These are phyloP conservation scores for Pleurotus platypus DNA, from an alignment of 768 basidiomycete genomes.

Conservation along the genomic window DNA sequence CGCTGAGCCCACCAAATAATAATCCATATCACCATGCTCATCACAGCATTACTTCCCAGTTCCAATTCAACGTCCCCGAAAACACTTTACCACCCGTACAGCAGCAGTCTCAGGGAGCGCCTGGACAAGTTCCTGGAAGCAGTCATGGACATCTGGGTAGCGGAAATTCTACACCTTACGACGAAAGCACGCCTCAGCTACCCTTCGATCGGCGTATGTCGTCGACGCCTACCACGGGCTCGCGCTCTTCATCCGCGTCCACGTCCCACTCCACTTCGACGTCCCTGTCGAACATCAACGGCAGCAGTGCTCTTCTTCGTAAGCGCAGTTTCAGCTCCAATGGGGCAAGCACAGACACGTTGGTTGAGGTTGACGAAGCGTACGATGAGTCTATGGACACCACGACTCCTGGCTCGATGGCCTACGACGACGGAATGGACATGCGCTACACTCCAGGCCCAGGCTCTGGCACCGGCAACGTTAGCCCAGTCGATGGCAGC, in stretches of 20 bases:
- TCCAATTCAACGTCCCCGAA: conserved; percentile 45
- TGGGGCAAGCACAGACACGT: conserved; percentile 21
- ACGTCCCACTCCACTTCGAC: conserved; percentile 44
- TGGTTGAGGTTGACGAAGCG: conserved; percentile 22
- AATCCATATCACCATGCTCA: conserved; percentile 34
- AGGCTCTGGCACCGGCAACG: conserved; percentile 45
- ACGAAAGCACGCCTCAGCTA: conserved; percentile 22
- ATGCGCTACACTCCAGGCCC: conserved; percentile 10
- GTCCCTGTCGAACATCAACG: conserved; percentile 46
- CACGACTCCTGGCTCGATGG: conserved; percentile 27
- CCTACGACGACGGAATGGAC: conserved; percentile 4
- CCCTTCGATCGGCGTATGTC: conserved; percentile 19
- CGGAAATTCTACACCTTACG: conserved; percentile 21
- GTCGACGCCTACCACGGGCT: conserved; percentile 25
- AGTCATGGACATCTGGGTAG: conserved; percentile 2
- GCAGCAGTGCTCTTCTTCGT: conserved; percentile 46
- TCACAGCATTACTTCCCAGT: conserved; percentile 41
- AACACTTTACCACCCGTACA: conserved; percentile 18
- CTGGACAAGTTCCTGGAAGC: conserved; percentile 5
- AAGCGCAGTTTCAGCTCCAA: conserved; percentile 65
- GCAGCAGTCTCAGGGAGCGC: conserved; percentile 18
- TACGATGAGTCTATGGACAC: conserved; percentile 37
- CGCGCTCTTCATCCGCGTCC: conserved; percentile 9
- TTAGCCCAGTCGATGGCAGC: conserved; percentile 38
- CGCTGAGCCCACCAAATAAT: conserved; percentile 50